phyloP scores from a whole-genome alignment of 768 basidiomycete species.

The Mycena kentingensis region DNA sequence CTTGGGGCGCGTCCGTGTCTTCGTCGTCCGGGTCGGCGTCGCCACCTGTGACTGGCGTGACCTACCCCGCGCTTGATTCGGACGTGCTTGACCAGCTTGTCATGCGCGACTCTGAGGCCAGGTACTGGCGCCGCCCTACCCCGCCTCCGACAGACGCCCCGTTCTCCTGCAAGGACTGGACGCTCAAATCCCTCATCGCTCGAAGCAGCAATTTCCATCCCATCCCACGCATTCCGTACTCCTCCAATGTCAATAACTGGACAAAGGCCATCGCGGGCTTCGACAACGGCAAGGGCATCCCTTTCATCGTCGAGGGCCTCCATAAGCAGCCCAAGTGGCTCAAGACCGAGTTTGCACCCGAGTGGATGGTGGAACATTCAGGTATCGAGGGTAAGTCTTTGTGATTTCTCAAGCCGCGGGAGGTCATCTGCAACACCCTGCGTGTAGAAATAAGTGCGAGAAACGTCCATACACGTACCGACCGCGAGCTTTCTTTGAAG shows the following conservation, averaged over 20 bases:
- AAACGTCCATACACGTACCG: constrained; percentile 61
- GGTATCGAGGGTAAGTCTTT: constrained; percentile 28
- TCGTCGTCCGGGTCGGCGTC: constrained; percentile 11
- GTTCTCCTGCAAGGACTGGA: constrained; percentile 54
- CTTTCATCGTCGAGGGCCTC: constrained; percentile 66
- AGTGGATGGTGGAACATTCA: constrained; percentile 48
- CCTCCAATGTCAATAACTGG: constrained; percentile 28
- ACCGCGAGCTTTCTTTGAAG: constrained; percentile 49
- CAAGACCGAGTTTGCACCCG: constrained; percentile 50
- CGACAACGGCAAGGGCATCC: constrained; percentile 47
- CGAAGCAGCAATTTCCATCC: constrained; percentile 43
- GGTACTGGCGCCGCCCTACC: background rate
- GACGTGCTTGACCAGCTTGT: constrained; percentile 8
- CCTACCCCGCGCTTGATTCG: background rate
- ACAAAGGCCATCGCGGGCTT: too few relatives aligned
- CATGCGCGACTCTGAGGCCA: constrained; percentile 1
- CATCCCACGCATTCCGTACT: constrained; percentile 41
- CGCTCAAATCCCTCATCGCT: constrained; percentile 41
- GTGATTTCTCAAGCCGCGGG: background rate
- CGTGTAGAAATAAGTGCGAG: constrained; percentile 59
- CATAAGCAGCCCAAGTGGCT: constrained; percentile 61
- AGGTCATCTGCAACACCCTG: background rate
- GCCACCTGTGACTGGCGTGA: background rate
- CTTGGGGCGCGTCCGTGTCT: too few relatives aligned
- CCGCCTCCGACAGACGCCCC: constrained; percentile 6